Percentiles rank a stretch among this genome's conserved stretches.
These are phyloP conservation scores for Nemania sp. DNA, from an alignment of 2,329 filamentous ascomycete species.

Conservation along the genomic window DNA sequence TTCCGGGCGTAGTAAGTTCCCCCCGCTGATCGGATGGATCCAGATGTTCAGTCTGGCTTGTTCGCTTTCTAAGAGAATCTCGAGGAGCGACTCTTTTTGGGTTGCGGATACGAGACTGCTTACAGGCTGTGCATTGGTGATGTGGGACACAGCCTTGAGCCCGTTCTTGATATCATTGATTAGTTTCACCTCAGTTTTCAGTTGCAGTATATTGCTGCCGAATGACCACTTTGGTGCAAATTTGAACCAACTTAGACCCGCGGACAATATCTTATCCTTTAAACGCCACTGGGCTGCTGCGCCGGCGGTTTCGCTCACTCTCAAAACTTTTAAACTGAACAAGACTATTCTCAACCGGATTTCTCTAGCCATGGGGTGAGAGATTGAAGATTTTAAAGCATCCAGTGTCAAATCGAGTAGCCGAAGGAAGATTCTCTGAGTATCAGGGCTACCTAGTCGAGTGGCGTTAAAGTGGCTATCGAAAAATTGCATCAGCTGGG, in stretches of 20 bases:
- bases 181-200: slow-evolving; percentile 90
- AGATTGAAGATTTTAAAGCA: slow-evolving; percentile 75
- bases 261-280: slow-evolving; percentile 89
- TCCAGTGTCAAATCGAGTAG: slow-evolving; percentile 83
- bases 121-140: slow-evolving; percentile 63
- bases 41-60: slow-evolving; percentile 86
- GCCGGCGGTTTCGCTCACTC: slow-evolving; percentile 75
- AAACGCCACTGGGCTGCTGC: slow-evolving; percentile 78
- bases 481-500: slow-evolving; percentile 87
- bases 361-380: slow-evolving; percentile 90
- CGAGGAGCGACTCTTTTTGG: slow-evolving; percentile 85
- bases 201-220: slow-evolving; percentile 90
- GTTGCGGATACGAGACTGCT: slow-evolving; percentile 74
- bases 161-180: slow-evolving; percentile 79
- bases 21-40: slow-evolving; percentile 82
- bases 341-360: slow-evolving; percentile 90
- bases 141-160: slow-evolving; percentile 72
- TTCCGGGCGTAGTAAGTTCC: slow-evolving; percentile 55
- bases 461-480: slow-evolving; percentile 95
- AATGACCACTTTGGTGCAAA: slow-evolving; percentile 91
- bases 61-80: slow-evolving; percentile 85
- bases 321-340: slow-evolving; percentile 82
- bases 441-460: slow-evolving; percentile 84
- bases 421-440: slow-evolving; percentile 83
- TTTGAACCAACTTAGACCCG: slow-evolving; percentile 89